Base-by-base conservation (phyloP, 768 basidiomycete genomes). In the Suillus subluteus region DNA sequence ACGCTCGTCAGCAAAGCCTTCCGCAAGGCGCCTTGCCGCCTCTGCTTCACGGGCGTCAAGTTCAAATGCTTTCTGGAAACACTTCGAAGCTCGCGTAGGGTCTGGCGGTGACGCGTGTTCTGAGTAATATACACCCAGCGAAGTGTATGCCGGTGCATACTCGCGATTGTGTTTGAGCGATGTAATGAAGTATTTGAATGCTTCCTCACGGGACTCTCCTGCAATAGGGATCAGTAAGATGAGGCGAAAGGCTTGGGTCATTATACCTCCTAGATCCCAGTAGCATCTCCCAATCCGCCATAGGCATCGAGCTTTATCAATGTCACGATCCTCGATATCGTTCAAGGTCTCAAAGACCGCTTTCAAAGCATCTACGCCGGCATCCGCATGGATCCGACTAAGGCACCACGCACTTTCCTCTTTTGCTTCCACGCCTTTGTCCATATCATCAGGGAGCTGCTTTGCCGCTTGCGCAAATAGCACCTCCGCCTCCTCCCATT, bases 21-120 rank as follows among this genome's bases (percentile, higher is more conserved):
- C 88, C 0, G 95, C 96, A 4, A 99, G 83, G 65, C 89, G 83
- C 62, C 86, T 83, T 0, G 97, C 98, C 1, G 98, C 95, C 26
- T 91, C 88, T 13, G 84, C 88, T 78, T 99, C 94, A 18, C 91
- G 85, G 2, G 95, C 86, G 79, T 99, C 97, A 6, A 99, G 87
- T 76, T 99, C 98, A 72, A 99, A 98, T 0, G 97, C 98, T 73
- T 97, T 98, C 73, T 99, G 96, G 78, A 97, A 98, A 75, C 97
- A 99, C 75, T 96, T 96, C 4, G 93, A 91, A 0, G 97, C 92
- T 44, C 96, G 88, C 7, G 87, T 86, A 30, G 88, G 89, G 77
- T 99, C 96, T 0, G 90, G 87, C 0, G 95, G 94, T 13, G 81
- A 78, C 4, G 85, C 80, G 65, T 80, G 82, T 50, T 95, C 91